Evolutionary conservation across 2,329 filamentous ascomycete genomes (phyloP).

Genomic region (Xylariaceae sp.): DNA sequence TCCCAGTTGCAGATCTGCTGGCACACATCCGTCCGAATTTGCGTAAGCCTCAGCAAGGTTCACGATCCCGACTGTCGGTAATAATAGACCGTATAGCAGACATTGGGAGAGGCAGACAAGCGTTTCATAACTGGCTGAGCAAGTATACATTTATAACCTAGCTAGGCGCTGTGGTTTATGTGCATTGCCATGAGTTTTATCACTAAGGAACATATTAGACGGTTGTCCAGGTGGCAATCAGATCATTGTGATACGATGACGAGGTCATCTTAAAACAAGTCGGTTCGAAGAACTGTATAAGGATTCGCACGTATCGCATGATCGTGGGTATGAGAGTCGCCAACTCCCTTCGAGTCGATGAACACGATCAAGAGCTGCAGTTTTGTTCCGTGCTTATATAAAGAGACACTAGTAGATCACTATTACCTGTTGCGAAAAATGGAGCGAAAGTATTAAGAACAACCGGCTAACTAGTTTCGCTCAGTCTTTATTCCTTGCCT

Average conservation of each 20-base stretch:
- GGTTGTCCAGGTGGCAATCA: constrained; percentile 9
- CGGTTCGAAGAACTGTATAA: constrained; percentile 19
- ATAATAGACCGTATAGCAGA: no score
- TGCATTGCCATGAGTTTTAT: neutral
- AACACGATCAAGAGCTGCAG: neutral
- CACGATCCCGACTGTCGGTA: neutral
- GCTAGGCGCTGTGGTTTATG: neutral
- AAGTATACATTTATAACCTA: neutral
- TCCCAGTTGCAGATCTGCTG: constrained; percentile 30
- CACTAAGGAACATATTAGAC: neutral
- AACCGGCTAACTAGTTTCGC: constrained; percentile 30
- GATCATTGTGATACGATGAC: constrained; percentile 20
- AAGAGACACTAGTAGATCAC: constrained; percentile 34
- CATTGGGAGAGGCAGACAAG: neutral
- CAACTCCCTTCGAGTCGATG: constrained; percentile 1
- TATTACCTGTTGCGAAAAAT: constrained; percentile 35
- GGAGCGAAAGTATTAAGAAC: constrained; percentile 27
- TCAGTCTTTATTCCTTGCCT: constrained; percentile 15
- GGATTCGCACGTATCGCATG: constrained; percentile 25
- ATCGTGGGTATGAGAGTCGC: constrained; percentile 13
- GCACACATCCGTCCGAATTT: constrained; percentile 5
- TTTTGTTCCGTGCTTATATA: constrained; percentile 33
- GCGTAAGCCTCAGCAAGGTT: constrained; percentile 1
- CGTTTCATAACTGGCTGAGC: neutral
- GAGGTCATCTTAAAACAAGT: constrained; percentile 25